Evolutionary conservation across 441 rosid species (phyloP), one percentile per base, ranked within the genome.

Genomic region (Pelargonium myrrhifolium): DNA sequence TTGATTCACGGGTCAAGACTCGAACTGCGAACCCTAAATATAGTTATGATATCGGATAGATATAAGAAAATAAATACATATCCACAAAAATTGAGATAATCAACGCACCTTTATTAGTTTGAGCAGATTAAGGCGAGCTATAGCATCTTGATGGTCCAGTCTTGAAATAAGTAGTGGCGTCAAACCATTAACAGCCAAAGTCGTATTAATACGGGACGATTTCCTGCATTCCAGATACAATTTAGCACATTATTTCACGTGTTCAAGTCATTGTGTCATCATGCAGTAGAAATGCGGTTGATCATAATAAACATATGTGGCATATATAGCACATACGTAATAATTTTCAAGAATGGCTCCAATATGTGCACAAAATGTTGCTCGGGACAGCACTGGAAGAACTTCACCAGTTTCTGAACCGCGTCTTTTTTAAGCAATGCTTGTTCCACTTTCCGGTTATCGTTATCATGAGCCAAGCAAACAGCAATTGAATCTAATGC

Each of bases 401-500:
- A 92, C 78, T 79, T 82, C 69, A 94, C 99, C 75, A 94, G 71
- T 73, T 83, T 90, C 78, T 90, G 94, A 76, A 92, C 84, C 20
- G 96, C 97, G 47, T 90, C 98, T 78, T 83, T 90, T 74, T 82
- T 92, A 35, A 94, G 84, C 83, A 94, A 76, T 43, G 96, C 90
- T 69, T 94, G 98, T 77, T 94, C 99, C 74, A 92, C 98, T 76
- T 89, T 92, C 79, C 88, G 92, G 72, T 78, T 84, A 82, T 94
- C 99, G 76, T 85, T 94, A 86, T 94, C 99, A 82, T 81, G 97
- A 65, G 97, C 98, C 86, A 94, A 80, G 84, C 99, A 94, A 69
- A 90, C 97, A 73, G 98, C 99, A 69, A 94, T 89, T 7, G 99
- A 92, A 71, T 94, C 99, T 76, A 94, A 81, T 74, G 99, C 99